Base-by-base conservation (phyloP, 2,329 filamentous ascomycete genomes). In the Aspergillus intermedius region DNA sequence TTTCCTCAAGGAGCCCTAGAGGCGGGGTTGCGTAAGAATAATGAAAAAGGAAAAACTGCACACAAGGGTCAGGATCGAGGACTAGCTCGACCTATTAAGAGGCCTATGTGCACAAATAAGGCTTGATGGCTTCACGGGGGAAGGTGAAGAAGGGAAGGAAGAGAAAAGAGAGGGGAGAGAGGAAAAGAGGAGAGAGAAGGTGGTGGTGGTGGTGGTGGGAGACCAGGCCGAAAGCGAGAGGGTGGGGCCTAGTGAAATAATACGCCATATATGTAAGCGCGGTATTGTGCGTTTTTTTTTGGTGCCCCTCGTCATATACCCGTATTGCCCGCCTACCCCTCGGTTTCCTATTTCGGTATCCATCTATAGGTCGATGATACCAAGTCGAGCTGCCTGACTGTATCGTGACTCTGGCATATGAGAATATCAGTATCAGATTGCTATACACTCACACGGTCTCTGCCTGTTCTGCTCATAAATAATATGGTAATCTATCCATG, bases 21-120 rank as follows among this genome's bases (percentile, higher is more conserved):
- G 68, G 68, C 67, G 67, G 66, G 68, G 67, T 64, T 63, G 55
- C 56, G 57, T 47, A 57, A 60, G 53, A 54, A 19, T 15, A 56
- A 22, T 22, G 50, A 58, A 54, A 60, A 60, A 58, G 53, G 62
- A 59, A 58, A 63, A 63, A 62, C 51, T 51, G 65, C 63, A 67
- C 64, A 66, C 62, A 67, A 62, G 56, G 61, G 65, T 58, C 70
- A 71, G 67, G 66, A 70, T 60, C 70, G 67, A 72, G 68, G 56
- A 54, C 62, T 63, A 63, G 61, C 68, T 71, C 71, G 70, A 72
- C 67, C 69, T 70, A 64, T 59, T 59, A 61, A 60, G 60, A 60
- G 56, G 61, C 56, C 64, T 68, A 64, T 68, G 63, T 68, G 65
- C 62, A 63, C 64, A 57, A 58, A 60, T 54, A 58, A 54, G 25